Percentiles rank a stretch among this genome's conserved stretches.
Evolutionary conservation across 2,329 filamentous ascomycete species (phyloP).

Genomic region (Calcarisporium arbuscula): DNA sequence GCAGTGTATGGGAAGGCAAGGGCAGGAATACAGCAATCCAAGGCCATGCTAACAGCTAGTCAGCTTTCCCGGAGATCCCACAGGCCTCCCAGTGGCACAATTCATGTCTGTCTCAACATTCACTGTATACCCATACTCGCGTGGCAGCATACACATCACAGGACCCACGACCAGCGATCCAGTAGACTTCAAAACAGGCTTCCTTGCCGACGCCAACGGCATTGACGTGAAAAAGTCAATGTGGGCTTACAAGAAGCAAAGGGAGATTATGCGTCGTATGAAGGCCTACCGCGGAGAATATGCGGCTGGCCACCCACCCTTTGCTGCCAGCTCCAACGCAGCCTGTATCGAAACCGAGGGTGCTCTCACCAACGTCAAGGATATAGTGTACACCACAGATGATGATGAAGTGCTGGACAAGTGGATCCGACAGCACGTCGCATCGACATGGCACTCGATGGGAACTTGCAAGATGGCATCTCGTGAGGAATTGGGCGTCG

Average conservation of each 20-base stretch:
- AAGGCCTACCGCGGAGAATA: conserved; percentile 41
- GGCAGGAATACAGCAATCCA: neutral
- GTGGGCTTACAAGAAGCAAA: conserved; percentile 56
- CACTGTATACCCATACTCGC: conserved; percentile 46
- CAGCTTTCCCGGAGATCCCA: conserved; percentile 31
- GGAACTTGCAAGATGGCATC: conserved; percentile 37
- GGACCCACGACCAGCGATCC: conserved; percentile 30
- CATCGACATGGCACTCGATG: conserved; percentile 35
- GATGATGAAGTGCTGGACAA: conserved; percentile 40
- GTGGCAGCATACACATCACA: conserved; percentile 48
- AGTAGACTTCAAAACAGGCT: conserved; percentile 49
- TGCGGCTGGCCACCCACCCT: conserved; percentile 32
- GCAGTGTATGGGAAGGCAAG: too few species aligned
- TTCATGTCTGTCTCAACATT: conserved; percentile 47
- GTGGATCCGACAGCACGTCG: conserved; percentile 28
- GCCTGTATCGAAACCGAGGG: conserved; percentile 19
- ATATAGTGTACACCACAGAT: conserved; percentile 40
- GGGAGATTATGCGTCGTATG: conserved; percentile 51
- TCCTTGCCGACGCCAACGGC: conserved; percentile 40
- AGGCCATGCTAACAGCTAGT: neutral
- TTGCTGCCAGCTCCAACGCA: conserved; percentile 30
- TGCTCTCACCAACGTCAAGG: conserved; percentile 17
- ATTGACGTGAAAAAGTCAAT: conserved; percentile 51
- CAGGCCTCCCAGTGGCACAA: conserved; percentile 27
- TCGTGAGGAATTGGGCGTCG: conserved; percentile 28